These are phyloP conservation scores for Dacryopinax primogenitus DNA, from an alignment of 768 basidiomycete species.

Conservation along the genomic window DNA sequence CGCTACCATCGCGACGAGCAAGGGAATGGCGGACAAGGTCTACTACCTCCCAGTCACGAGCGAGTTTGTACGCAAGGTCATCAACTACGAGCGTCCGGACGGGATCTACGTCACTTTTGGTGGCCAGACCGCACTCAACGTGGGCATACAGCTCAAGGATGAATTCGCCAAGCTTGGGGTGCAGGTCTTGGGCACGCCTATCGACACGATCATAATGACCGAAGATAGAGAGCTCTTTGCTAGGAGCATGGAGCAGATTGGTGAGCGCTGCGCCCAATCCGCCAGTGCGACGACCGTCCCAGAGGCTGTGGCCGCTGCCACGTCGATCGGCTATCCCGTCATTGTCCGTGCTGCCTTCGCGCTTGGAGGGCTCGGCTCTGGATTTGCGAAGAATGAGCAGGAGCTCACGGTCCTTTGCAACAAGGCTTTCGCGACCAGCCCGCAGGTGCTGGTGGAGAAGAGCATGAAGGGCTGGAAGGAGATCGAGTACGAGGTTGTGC, in stretches of 20 bases:
- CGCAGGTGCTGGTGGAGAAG: slow-evolving; percentile 97
- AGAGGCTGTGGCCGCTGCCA: slow-evolving; percentile 74
- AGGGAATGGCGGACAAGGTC: slow-evolving; percentile 96
- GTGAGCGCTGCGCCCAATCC: slow-evolving; percentile 88
- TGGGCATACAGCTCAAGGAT: slow-evolving; percentile 95
- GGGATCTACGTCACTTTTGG: slow-evolving; percentile 99
- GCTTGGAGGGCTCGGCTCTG: slow-evolving; percentile 86
- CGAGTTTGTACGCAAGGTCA: slow-evolving; percentile 95
- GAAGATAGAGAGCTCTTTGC: slow-evolving; percentile 95
- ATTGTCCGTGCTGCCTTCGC: slow-evolving; percentile 96
- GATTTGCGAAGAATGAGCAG: slow-evolving; percentile 89
- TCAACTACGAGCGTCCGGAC: slow-evolving; percentile 96
- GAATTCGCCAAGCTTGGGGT: slow-evolving; percentile 84
- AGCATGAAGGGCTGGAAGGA: slow-evolving; percentile 99
- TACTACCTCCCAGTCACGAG: slow-evolving; percentile 98
- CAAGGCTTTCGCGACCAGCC: slow-evolving; percentile 94
- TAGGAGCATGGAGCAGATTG: slow-evolving; percentile 85
- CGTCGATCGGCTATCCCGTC: slow-evolving; percentile 80
- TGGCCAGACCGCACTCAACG: slow-evolving; percentile 92
- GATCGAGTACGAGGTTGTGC: slow-evolving; percentile 97
- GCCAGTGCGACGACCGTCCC: slow-evolving; percentile 73
- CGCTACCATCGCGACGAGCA: slow-evolving; percentile 94
- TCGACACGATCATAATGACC: slow-evolving; percentile 92
- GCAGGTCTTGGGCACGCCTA: slow-evolving; percentile 89
- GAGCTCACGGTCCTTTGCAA: slow-evolving; percentile 77